Conservation (phyloP, 805 yeast genomes). For the Ogataea parapolymorpha region DNA sequence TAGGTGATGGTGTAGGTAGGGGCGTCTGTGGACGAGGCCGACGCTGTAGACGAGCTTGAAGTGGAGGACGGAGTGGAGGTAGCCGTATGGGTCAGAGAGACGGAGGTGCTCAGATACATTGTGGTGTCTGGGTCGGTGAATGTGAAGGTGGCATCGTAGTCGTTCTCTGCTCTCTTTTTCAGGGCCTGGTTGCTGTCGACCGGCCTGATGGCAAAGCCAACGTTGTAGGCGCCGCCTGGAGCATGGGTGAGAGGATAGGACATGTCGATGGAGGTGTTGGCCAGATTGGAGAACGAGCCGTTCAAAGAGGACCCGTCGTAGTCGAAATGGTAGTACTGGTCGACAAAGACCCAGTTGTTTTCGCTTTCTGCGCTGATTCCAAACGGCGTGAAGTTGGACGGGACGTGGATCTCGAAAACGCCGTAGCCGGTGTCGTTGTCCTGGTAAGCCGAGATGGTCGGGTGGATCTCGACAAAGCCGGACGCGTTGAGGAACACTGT, state of each 20-base stretch:
- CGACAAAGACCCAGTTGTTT: conserved; percentile 6
- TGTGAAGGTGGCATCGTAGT: conserved; percentile 8
- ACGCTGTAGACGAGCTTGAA: background rate
- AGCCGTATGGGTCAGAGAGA: conserved; percentile 1
- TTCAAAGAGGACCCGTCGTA: background rate
- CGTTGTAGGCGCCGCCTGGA: conserved; percentile 5
- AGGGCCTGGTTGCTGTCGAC: background rate
- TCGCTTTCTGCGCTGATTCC: conserved; percentile 4
- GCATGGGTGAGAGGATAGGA: conserved; percentile 1
- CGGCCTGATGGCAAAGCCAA: conserved; percentile 11
- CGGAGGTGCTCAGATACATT: conserved; percentile 3
- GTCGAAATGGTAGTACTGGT: conserved; percentile 4
- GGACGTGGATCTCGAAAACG: conserved; percentile 11
- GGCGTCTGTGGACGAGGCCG: conserved; percentile 2
- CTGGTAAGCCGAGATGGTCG: conserved; percentile 6
- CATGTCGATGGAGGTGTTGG: conserved; percentile 5
- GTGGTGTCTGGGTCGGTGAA: conserved; percentile 6
- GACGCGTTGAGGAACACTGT: background rate
- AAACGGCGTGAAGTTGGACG: conserved; percentile 12
- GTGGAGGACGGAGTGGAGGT: background rate
- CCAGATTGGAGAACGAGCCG: conserved; percentile 1
- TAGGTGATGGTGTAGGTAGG: conserved; percentile 10
- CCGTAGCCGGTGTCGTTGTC: conserved; percentile 9
- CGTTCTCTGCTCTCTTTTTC: conserved; percentile 2
- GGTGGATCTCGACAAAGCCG: conserved; percentile 1